Evolutionary conservation across 73 alveolate species (phyloP).

Genomic region (Diophrys sp.): DNA sequence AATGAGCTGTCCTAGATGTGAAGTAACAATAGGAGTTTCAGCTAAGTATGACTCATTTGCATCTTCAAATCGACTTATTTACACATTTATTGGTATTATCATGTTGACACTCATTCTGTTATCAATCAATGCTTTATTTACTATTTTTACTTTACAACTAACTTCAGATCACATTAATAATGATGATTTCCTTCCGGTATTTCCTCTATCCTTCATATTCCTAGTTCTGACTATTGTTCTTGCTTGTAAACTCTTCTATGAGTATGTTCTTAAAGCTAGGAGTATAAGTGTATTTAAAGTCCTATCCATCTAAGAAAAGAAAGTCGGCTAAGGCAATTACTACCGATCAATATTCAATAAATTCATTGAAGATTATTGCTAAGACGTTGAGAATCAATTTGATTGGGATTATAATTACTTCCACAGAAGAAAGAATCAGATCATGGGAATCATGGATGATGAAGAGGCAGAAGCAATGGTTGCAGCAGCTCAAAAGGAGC

Average conservation of each 20-base stretch:
- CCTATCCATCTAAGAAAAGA: background rate
- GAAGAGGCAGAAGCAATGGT: background rate
- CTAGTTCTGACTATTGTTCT: background rate
- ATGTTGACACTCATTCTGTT: background rate
- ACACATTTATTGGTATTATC: background rate
- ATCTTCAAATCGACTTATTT: no score
- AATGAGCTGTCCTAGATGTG: background rate
- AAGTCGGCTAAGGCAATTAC: background rate
- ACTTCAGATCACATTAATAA: background rate
- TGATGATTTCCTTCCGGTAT: background rate
- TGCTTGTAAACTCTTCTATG: background rate
- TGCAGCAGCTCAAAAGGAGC: background rate
- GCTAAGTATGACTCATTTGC: background rate
- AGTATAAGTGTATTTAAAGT: background rate
- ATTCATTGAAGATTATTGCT: no score
- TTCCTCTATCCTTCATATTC: background rate
- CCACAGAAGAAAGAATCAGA: background rate
- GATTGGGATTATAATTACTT: background rate
- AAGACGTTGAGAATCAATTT: background rate
- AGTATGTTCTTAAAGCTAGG: background rate
- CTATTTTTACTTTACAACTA: background rate
- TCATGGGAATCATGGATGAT: background rate
- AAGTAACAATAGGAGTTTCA: background rate
- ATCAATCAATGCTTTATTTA: background rate
- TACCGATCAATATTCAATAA: background rate